Evolutionary conservation across 208 protist species (phyloP).

Genomic region (Trypanosoma lewisi): DNA sequence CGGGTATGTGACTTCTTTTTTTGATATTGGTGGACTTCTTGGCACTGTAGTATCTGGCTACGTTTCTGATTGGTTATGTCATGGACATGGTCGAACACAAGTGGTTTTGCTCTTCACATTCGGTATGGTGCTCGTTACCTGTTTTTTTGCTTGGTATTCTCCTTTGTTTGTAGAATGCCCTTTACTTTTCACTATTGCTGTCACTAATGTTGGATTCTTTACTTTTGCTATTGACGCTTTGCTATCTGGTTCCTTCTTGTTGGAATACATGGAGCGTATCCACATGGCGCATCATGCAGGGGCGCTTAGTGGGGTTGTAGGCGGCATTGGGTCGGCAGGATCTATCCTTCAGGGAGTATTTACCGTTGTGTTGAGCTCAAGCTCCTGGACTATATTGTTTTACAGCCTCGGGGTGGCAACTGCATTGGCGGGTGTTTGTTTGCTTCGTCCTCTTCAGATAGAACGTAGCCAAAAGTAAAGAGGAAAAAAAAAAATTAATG

Average conservation of each 20-base stretch:
- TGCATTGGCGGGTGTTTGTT: slow-evolving; percentile 19
- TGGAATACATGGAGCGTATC: slow-evolving; percentile 23
- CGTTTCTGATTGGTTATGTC: slow-evolving; percentile 29
- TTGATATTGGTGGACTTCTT: slow-evolving; percentile 40
- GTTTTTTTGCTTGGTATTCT: slow-evolving; percentile 1
- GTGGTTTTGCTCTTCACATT: slow-evolving; percentile 28
- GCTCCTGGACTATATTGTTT: slow-evolving; percentile 34
- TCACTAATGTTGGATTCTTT: slow-evolving; percentile 34
- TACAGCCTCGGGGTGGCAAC: slow-evolving; percentile 21
- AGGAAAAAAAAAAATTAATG: no score
- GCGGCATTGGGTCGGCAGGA: slow-evolving; percentile 38
- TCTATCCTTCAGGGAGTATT: slow-evolving; percentile 37
- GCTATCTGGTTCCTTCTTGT: slow-evolving; percentile 26
- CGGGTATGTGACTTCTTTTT: slow-evolving; percentile 33
- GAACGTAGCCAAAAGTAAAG: no score
- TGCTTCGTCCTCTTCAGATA: slow-evolving; percentile 7
- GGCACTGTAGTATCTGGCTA: slow-evolving; percentile 33
- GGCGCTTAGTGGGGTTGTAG: slow-evolving; percentile 32
- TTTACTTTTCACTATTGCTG: slow-evolving; percentile 5
- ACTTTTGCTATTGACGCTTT: slow-evolving; percentile 40
- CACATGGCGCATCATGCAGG: slow-evolving; percentile 17
- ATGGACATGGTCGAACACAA: slow-evolving; percentile 21
- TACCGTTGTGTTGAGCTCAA: slow-evolving; percentile 23
- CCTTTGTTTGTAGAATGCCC: slow-evolving; percentile 10
- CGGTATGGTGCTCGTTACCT: slow-evolving; percentile 15